Evolutionary conservation across 2,329 filamentous ascomycete genomes (phyloP), one percentile per base, ranked within the genome.

Genomic region (Colletotrichum tamarilloi): DNA sequence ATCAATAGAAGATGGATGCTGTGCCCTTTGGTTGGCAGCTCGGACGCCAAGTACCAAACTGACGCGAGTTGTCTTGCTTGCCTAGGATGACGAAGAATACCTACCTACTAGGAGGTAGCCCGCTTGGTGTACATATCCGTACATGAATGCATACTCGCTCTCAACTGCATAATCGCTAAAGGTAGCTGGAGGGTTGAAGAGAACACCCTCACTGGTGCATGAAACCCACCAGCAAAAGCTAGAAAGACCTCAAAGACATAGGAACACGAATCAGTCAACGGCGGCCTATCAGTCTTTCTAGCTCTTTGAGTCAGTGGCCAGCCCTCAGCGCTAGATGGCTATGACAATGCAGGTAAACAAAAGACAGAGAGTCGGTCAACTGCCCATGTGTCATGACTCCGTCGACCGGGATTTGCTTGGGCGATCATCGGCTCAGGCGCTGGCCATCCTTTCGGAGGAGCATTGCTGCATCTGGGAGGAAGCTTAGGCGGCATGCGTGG

Each of bases 191-290:
- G 49, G 6, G 62, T 26, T 26, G 46, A 35, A 69, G 55, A 53
- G 60, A 73, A 73, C 71, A 70, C 67, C 71, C 67, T 66, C 67
- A 66, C 62, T 73, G 49, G 26, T 62, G 71, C 62, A 71, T 73
- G 71, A 73, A 73, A 73, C 71, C 71, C 55, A 65, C 67, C 46
- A 52, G 52, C 49, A 38, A 73, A 73, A 71, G 67, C 60, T 70
- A 70, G 70, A 66, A 53, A 26, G 9, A n/a, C 24, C 19, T 1
- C 46, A 26, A 53, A 38, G 60, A 42, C 53, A 35, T 55, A 19
- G 60, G 42, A 52, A 57, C 71, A 73, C 71, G 71, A 73, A 70
- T 73, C 71, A 73, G 71, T 71, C 60, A 6, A 9, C 53, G 32
- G 16, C 16, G 3, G 22, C 46, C 56, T 70, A 62, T 71, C 67